Base-by-base conservation (phyloP, 352 stramenopile species). In the Pythium diclinum region DNA sequence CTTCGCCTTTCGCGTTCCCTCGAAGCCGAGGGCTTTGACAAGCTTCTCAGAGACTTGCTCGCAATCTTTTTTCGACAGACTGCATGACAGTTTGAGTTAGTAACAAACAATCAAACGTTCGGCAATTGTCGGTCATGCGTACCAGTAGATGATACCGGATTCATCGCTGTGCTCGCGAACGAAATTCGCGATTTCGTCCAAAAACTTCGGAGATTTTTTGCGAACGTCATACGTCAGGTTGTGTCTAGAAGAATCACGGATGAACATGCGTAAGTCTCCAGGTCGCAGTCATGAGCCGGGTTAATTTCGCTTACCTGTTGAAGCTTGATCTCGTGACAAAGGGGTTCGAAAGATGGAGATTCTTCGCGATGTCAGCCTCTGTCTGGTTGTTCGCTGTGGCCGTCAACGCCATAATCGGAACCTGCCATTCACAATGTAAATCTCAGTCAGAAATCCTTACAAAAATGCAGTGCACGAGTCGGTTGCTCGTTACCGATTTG, bases 121-220 rank as follows among this genome's bases (percentile, higher is more conserved):
- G 44, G 11, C 19, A 17, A 21, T 34, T 3, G 34, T 6, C 25
- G 54, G 16, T 1, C 36, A 42, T 51, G 13, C 49, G 14, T 46
- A 93, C 87, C 87, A 95, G 48, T 95, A 95, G 46, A 95, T 95
- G 64, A 95, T 95, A 46, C 87, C 87, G 13, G 87, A 95, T 62
- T 95, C 85, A 48, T 94, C 84, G n/a, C 84, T 88, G 61, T 91
- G 85, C 19, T 91, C 71, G 14, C 77, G 74, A 61, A 95, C 84
- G 61, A 82, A 95, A 32, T 90, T 67, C 8, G 79, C 78, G 23
- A 95, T 85, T 52, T 95, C 87, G 55, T 73, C 76, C 78, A 94
- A 85, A 55, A 92, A 94, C 52, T 91, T 92, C 6, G 76, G 65
- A 7, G 78, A 77, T 53, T 95, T 95, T 55, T 83, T 90, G 32